Evolutionary conservation across 1,139 yeast genomes (phyloP).

Genomic region (Saccharomycopsis hybrid): DNA sequence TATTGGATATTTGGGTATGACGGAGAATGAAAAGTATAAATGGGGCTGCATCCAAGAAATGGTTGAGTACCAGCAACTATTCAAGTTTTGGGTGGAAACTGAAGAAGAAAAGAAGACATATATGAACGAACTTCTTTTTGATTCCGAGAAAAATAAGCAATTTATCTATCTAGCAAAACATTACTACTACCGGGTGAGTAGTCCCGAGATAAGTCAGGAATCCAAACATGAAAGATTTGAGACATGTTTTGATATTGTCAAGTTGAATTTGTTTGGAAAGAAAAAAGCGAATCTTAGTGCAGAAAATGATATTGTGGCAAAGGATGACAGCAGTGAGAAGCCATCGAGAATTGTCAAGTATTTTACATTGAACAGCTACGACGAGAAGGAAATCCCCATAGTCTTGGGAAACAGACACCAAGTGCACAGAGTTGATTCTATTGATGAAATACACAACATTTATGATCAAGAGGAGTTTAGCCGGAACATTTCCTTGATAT

Average conservation of each 20-base stretch:
- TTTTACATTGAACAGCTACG: slow-evolving; percentile 14
- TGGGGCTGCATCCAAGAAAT: slow-evolving; percentile 72
- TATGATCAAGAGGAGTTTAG: slow-evolving; percentile 73
- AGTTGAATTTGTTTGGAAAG: no score
- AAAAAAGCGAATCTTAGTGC: slow-evolving; percentile 22
- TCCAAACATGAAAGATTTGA: no score
- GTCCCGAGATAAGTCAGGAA: no score
- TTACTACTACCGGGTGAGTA: slow-evolving; percentile 22
- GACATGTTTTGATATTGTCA: no score
- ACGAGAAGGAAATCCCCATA: slow-evolving; percentile 17
- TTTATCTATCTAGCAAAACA: slow-evolving; percentile 27
- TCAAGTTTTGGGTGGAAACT: slow-evolving; percentile 25
- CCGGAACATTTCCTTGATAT: no score
- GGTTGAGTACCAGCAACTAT: slow-evolving; percentile 42
- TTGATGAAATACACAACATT: slow-evolving; percentile 50
- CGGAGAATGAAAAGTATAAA: slow-evolving; percentile 84
- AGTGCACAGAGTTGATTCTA: slow-evolving; percentile 32
- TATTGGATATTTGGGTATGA: slow-evolving; percentile 63
- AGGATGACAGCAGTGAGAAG: no score
- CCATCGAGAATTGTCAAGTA: slow-evolving; percentile 8
- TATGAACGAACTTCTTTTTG: slow-evolving; percentile 13
- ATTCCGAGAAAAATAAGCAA: slow-evolving; percentile 15
- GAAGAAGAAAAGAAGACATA: slow-evolving; percentile 7
- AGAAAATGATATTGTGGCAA: slow-evolving; percentile 6
- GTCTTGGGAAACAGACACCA: slow-evolving; percentile 22